Percentiles rank a stretch among this genome's conserved stretches.
Evolutionary conservation across 306 rosid species (phyloP).

Genomic region (Vigna angularis): DNA sequence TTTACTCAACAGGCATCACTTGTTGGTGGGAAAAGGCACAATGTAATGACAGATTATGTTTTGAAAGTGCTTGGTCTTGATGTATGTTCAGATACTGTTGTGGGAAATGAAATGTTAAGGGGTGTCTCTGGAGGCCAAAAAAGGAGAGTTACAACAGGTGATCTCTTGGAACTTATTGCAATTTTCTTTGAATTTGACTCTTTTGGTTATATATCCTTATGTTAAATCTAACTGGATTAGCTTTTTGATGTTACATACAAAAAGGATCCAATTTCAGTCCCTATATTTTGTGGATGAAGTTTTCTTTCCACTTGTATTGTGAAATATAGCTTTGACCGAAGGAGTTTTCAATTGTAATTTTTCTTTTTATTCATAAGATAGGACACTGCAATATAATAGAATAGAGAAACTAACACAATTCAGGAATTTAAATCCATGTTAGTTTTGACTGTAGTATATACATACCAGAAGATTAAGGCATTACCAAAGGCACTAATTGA

Average conservation of each 20-base stretch:
- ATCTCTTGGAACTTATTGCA: conserved; percentile 11
- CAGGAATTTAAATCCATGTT: background rate
- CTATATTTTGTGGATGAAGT: background rate
- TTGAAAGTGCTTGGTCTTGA: conserved; percentile 88
- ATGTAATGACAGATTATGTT: conserved; percentile 76
- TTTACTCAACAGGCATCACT: conserved; percentile 69
- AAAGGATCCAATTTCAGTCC: conserved; percentile 26
- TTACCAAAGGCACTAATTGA: background rate
- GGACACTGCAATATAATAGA: background rate
- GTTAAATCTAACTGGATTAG: conserved; percentile 13
- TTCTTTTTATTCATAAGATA: background rate
- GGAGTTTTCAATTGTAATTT: conserved; percentile 18
- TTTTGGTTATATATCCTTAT: background rate
- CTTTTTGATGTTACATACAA: conserved; percentile 3
- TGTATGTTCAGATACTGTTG: conserved; percentile 77
- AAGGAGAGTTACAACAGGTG: conserved; percentile 93
- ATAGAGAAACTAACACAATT: background rate
- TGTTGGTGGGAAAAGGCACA: conserved; percentile 76
- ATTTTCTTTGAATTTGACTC: conserved; percentile 12
- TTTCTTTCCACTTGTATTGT: background rate
- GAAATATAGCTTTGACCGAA: background rate
- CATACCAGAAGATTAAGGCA: conserved; percentile 14
- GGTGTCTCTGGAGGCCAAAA: conserved; percentile 96
- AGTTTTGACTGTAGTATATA: background rate
- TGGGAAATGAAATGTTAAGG: conserved; percentile 86